These are phyloP conservation scores for Tylopilus plumbeoviolaceoides DNA, from an alignment of 768 basidiomycete species.

Conservation along the genomic window DNA sequence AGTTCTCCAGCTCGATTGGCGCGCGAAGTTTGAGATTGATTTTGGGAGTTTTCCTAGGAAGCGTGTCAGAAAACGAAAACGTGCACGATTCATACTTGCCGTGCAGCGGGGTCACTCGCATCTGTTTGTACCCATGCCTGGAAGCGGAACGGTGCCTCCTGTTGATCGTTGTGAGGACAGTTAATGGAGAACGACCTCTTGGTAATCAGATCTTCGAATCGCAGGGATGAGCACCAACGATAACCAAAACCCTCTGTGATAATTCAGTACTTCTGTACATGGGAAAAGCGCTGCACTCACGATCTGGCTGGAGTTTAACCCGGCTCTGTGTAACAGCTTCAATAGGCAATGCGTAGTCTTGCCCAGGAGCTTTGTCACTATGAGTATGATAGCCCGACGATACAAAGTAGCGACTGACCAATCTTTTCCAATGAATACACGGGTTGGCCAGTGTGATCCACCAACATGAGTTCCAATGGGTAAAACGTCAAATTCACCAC, in stretches of 20 bases:
- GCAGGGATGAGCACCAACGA: constrained; percentile 83
- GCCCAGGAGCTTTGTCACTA: constrained; percentile 73
- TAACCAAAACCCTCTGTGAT: constrained; percentile 89
- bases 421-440: constrained; percentile 81
- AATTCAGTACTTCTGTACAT: background rate
- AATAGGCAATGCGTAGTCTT: constrained; percentile 85
- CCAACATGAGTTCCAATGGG: constrained; percentile 85
- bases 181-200: constrained; percentile 70
- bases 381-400: constrained; percentile 43
- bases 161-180: constrained; percentile 76
- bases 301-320: constrained; percentile 87
- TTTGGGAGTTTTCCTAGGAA: constrained; percentile 72
- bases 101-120: constrained; percentile 45
- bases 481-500: constrained; percentile 89
- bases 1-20: constrained; percentile 92
- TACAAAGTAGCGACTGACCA: constrained; percentile 36
- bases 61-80: constrained; percentile 1
- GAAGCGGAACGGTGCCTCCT: constrained; percentile 90
- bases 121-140: constrained; percentile 89
- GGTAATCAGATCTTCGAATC: constrained; percentile 83
- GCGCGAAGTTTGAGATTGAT: constrained; percentile 84
- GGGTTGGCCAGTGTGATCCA: constrained; percentile 82
- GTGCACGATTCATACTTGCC: constrained; percentile 39
- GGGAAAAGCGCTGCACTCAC: constrained; percentile 43
- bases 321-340: constrained; percentile 81